Evolutionary conservation across 2,329 filamentous ascomycete species (phyloP), one percentile per base, ranked within the genome.

Genomic region (Chaetoscypha palmicola): DNA sequence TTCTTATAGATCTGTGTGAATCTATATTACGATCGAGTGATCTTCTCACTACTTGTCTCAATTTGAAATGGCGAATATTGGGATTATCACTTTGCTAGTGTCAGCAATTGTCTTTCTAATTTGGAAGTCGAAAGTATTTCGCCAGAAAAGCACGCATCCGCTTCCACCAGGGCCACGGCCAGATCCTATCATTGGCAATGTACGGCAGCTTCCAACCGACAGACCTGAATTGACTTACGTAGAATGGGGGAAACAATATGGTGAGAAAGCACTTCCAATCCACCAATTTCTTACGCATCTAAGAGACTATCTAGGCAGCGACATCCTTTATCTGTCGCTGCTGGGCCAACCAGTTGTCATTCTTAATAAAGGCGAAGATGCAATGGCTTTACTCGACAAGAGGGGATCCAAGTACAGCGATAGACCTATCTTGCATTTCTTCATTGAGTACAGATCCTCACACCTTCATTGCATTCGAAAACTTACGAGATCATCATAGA

Each of bases 391-490:
- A 2, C 59, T 72, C 4, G 68, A 70, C 44, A 67, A 64, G 39
- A 55, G 65, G 16, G 68, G 68, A 1, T 60, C 60, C 44, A 72
- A 69, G 42, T 71, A 69, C 47, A 60, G 59, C 21, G 68, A 71
- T 51, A 50, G 69, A 1, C 69, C 69, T 5, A 62, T 63, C n/a
- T 70, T 72, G 44, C 61, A 63, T 22, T 42, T 46, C 12, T 46
- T 50, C 11, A 23, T 46, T 14, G 47, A 45, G 42, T 46, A 20
- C 5, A 34, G 36, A 5, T 4, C 10, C 19, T n/a, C 11, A 2
- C 16, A n/a, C 17, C 10, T n/a, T 4, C n/a, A 17, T 11, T 4
- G 4, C 17, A n/a, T 5, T 10, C 9, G n/a, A 23, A 17, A n/a
- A 19, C 10, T 26, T 5, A 2, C 28, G 9, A 20, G 16, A 3